phyloP scores from a whole-genome alignment of 345 rosid species.

The Laguncularia racemosa region DNA sequence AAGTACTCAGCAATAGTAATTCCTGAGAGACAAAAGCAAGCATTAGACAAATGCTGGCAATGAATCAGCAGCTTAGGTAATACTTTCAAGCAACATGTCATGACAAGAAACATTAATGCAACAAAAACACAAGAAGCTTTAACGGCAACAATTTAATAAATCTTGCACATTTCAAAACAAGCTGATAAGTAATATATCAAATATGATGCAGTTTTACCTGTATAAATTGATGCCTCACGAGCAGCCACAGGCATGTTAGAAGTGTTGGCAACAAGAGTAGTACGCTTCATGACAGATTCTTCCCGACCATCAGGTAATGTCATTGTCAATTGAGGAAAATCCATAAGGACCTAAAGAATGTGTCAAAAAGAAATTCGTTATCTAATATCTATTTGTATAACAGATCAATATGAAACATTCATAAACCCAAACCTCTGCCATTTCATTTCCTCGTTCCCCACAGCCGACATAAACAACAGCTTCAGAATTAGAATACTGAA shows the following conservation, averaged over 20 bases:
- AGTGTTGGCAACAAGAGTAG: conserved; percentile 97
- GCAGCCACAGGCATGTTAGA: conserved; percentile 99
- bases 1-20: conserved; percentile 99
- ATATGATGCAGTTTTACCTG: conserved; percentile 40
- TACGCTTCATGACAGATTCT: conserved; percentile 99
- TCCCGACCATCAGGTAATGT: conserved; percentile 99
- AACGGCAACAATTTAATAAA: too few relatives aligned
- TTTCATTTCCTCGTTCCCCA: conserved; percentile 99
- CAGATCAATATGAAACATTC: neutral
- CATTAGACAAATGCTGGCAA: too few relatives aligned
- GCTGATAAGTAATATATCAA: neutral
- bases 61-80: too few relatives aligned
- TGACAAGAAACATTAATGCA: too few relatives aligned
- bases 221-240: conserved; percentile 99
- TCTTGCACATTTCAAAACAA: too few relatives aligned
- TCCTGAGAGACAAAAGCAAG: conserved; percentile 37
- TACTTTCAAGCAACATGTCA: too few relatives aligned
- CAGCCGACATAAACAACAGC: conserved; percentile 98
- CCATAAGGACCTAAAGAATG: conserved; percentile 84
- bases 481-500: conserved; percentile 96
- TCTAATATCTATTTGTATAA: conserved; percentile 6
- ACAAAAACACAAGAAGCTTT: too few relatives aligned
- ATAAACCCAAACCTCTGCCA: conserved; percentile 78
- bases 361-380: neutral
- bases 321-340: conserved; percentile 99